Evolutionary conservation across 2,329 filamentous ascomycete species (phyloP).

Genomic region (Diplodia sapinea): DNA sequence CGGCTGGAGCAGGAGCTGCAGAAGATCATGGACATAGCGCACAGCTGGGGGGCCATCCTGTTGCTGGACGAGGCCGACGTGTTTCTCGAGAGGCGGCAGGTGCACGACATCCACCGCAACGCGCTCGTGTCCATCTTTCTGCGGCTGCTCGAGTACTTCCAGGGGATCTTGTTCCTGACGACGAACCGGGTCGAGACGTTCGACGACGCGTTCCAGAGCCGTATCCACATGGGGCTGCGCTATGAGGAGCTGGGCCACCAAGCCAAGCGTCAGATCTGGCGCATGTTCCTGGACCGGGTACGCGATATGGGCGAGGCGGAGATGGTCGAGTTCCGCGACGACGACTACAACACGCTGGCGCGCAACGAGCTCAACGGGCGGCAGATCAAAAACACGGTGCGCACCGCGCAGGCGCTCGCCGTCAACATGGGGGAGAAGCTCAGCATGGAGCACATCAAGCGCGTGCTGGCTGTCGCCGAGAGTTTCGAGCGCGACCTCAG

Average conservation of each 20-base stretch:
- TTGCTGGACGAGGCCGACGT: conserved; percentile 75
- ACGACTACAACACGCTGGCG: conserved; percentile 70
- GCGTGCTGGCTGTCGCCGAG: conserved; percentile 83
- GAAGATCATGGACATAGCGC: conserved; percentile 83
- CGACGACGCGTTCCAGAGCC: conserved; percentile 86
- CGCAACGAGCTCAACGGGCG: conserved; percentile 72
- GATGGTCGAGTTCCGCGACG: conserved; percentile 64
- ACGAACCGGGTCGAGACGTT: conserved; percentile 89
- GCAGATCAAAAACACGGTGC: conserved; percentile 88
- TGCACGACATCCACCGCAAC: conserved; percentile 84
- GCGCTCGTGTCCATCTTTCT: conserved; percentile 87
- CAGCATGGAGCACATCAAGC: conserved; percentile 77
- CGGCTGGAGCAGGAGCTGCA: conserved; percentile 78
- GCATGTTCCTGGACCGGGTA: conserved; percentile 79
- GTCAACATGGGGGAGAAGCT: conserved; percentile 74
- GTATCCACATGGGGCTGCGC: conserved; percentile 83
- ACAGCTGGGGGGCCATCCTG: conserved; percentile 83
- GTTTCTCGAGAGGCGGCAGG: conserved; percentile 75
- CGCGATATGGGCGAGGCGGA: conserved; percentile 63
- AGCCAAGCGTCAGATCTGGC: conserved; percentile 81
- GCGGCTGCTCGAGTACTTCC: conserved; percentile 86
- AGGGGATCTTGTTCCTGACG: conserved; percentile 87
- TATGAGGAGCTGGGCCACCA: conserved; percentile 76
- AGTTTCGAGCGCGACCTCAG: conserved; percentile 84
- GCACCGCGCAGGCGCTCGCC: conserved; percentile 81